These are phyloP conservation scores for Ceriops decandra DNA, from an alignment of 345 rosid genomes.

Conservation along the genomic window DNA sequence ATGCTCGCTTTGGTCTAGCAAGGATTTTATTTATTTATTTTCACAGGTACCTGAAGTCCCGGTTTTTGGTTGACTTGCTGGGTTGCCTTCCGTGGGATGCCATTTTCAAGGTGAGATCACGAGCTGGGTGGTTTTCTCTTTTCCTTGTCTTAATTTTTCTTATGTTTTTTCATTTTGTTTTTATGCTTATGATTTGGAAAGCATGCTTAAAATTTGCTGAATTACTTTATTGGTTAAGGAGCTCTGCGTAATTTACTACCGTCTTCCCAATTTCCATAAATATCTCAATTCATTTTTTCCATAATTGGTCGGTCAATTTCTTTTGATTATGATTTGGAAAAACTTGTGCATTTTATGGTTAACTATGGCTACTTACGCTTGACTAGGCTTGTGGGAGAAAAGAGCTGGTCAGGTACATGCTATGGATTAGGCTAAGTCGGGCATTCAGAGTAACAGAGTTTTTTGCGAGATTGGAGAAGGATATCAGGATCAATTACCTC, in stretches of 20 bases:
- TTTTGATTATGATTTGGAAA: neutral
- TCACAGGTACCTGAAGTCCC: constrained; percentile 66
- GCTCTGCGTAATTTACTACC: no score
- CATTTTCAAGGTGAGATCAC: constrained; percentile 53
- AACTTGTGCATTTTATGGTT: neutral
- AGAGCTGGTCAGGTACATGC: constrained; percentile 67
- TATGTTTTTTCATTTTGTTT: no score
- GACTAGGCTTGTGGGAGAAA: constrained; percentile 53
- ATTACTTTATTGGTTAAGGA: no score
- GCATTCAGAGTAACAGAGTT: constrained; percentile 52
- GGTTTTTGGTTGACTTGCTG: constrained; percentile 56
- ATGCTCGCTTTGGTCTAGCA: no score
- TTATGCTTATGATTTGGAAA: no score
- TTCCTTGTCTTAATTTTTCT: no score
- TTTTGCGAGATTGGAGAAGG: constrained; percentile 76
- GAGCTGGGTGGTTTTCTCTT: neutral
- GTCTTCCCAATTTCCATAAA: no score
- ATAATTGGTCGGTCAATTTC: no score
- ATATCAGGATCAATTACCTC: constrained; percentile 74
- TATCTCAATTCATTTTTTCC: no score
- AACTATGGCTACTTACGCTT: neutral
- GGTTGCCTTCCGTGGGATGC: constrained; percentile 88
- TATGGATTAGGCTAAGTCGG: constrained; percentile 73
- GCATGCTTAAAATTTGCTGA: no score
- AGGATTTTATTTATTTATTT: no score